Base-by-base conservation (phyloP, 768 basidiomycete species). In the Dioszegia aurantiaca region DNA sequence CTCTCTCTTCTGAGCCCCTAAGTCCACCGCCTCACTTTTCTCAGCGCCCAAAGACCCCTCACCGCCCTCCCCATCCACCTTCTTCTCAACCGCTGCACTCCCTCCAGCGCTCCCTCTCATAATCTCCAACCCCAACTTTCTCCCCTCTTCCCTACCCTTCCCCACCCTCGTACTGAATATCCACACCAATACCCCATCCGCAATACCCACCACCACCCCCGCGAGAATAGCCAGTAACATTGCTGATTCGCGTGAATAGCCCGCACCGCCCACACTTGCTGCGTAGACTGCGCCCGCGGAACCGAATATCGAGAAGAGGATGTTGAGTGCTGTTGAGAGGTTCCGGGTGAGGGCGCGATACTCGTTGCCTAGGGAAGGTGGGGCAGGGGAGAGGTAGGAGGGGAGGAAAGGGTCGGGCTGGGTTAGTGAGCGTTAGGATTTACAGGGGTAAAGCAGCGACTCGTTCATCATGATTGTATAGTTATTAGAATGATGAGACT, bases 231-330 rank as follows among this genome's bases (percentile, higher is more conserved):
- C 64, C 31, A 70, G 43, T 19, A 73, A 16, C 1, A 65, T 48
- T 4, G 59, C 63, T 6, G 49, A 59, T 43, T 73, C 71, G 16
- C 53, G 23, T 0, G 51, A 40, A 33, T 66, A 73, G 3, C 71
- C 68, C 16, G 68, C 68, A 11, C 66, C 64, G 12, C 58, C 48
- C 1, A 55, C 58, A 5, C 56, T 52, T 0, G 65, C 71, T 3
- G 62, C 55, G 48, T 70, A 73, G 27, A 73, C 67, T 9, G 71
- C 71, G 12, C 45, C 48, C 14, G 58, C 63, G n/a, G 63, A 58
- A 0, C 71, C 71, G 47, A 73, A 56, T 5, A 69, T 67, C 10
- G 66, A 66, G 60, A 73, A 73, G n/a, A 73, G 49, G 44, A 73
- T 61, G 42, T 73, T 73, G 58, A 73, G 36, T 3, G 48, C 51